Percentiles rank a stretch among this genome's conserved stretches.
These are phyloP conservation scores for Piper betle DNA, from an alignment of 164 flowering plant species.

Conservation along the genomic window DNA sequence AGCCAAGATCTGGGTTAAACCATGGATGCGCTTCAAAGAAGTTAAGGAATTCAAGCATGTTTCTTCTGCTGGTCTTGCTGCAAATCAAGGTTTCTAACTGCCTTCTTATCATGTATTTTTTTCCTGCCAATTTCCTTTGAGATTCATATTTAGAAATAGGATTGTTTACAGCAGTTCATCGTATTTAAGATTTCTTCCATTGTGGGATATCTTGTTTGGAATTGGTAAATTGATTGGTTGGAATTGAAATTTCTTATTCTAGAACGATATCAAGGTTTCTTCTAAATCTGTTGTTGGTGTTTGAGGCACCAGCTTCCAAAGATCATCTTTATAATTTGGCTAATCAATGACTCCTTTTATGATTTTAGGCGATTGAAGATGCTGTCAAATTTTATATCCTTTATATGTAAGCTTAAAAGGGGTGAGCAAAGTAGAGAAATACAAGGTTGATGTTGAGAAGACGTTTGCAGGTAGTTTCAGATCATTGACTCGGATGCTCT, in stretches of 20 bases:
- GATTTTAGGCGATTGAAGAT: conserved; percentile 37
- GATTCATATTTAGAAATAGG: neutral
- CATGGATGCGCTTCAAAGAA: conserved; percentile 71
- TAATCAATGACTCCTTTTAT: neutral
- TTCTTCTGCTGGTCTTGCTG: conserved; percentile 56
- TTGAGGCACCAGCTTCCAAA: too few species aligned
- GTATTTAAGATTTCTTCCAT: too few species aligned
- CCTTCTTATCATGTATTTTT: neutral
- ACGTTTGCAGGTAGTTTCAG: conserved; percentile 18
- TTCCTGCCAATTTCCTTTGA: neutral
- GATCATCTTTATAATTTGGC: too few species aligned
- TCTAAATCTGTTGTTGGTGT: neutral
- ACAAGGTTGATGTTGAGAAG: conserved; percentile 15
- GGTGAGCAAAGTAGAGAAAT: conserved; percentile 13
- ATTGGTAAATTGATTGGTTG: neutral
- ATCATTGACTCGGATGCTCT: conserved; percentile 15
- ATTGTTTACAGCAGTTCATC: neutral
- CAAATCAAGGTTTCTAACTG: conserved; percentile 25
- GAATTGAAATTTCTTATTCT: neutral
- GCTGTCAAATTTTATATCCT: conserved; percentile 47
- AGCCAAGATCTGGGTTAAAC: conserved; percentile 72
- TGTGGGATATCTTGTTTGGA: neutral
- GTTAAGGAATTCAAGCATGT: conserved; percentile 59
- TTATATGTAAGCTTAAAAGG: conserved; percentile 5
- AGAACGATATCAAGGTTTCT: neutral